These are phyloP conservation scores for Mycena polygramma DNA, from an alignment of 768 basidiomycete species.

Conservation along the genomic window DNA sequence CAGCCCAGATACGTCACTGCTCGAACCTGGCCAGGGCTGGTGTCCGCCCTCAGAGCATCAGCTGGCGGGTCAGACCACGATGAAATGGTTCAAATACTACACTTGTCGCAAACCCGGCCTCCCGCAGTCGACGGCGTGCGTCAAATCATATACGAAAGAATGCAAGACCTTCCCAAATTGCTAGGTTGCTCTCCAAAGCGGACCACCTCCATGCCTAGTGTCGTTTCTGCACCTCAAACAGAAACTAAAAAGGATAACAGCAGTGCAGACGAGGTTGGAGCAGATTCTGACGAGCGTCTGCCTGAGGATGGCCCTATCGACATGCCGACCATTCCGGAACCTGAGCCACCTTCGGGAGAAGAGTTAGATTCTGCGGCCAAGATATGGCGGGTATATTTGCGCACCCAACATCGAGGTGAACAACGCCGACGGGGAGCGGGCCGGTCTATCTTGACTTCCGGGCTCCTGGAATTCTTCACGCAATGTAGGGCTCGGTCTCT, in stretches of 20 bases:
- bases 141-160: conserved; percentile 45
- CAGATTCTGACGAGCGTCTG: conserved; percentile 18
- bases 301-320: conserved; percentile 21
- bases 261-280: too few relatives aligned
- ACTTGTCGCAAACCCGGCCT: conserved; percentile 1
- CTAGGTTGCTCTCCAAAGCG: conserved; percentile 32
- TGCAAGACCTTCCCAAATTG: conserved; percentile 47
- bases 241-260: conserved; percentile 29
- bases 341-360: conserved; percentile 41
- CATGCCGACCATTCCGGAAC: conserved; percentile 32
- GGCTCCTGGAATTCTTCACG: conserved; percentile 40
- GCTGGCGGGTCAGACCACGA: conserved; percentile 37
- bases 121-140: conserved; percentile 39
- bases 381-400: conserved; percentile 39
- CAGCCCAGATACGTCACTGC: conserved; percentile 31
- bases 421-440: conserved; percentile 25
- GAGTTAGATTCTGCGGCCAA: conserved; percentile 43
- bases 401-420: conserved; percentile 18
- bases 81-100: conserved; percentile 40
- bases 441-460: conserved; percentile 31
- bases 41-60: conserved; percentile 43
- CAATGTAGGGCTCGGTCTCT: conserved; percentile 35
- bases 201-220: conserved; percentile 1
- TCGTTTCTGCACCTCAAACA: conserved; percentile 36
- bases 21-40: conserved; percentile 38